A percentile compares a stretch with the other conserved stretches of the same genome.
phyloP scores from a whole-genome alignment of 2,329 filamentous ascomycete species.

The Botrytis squamosa region DNA sequence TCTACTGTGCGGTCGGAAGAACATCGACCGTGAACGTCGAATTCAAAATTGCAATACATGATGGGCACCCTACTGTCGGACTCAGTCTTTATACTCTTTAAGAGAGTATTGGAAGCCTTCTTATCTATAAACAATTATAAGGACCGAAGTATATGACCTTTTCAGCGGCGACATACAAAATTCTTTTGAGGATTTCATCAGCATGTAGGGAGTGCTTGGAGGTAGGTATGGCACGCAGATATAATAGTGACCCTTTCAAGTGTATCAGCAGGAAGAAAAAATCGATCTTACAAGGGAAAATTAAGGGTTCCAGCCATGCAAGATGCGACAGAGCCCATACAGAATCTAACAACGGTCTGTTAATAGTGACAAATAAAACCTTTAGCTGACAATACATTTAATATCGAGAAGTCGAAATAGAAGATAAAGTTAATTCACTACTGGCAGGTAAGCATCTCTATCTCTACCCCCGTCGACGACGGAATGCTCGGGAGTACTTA shows the following conservation, averaged over 20 bases:
- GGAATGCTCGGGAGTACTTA: neutral
- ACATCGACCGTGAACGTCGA: neutral
- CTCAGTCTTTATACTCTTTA: neutral
- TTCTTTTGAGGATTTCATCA: neutral
- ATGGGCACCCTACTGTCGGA: neutral
- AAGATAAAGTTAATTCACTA: neutral
- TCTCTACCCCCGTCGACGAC: neutral
- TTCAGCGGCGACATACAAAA: neutral
- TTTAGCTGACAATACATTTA: neutral
- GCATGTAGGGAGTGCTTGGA: neutral
- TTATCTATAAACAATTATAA: neutral
- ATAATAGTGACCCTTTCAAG: neutral
- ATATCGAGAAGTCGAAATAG: neutral
- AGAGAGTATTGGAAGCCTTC: too few relatives aligned
- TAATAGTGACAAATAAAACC: neutral
- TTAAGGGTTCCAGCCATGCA: neutral
- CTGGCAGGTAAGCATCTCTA: neutral
- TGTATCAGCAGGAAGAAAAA: neutral
- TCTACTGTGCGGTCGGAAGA: neutral
- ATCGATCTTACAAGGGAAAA: accelerated
- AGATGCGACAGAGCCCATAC: too few relatives aligned
- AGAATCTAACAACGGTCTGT: neutral
- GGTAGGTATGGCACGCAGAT: neutral
- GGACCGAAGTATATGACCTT: neutral
- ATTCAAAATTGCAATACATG: neutral